A percentile compares a stretch with the other conserved stretches of the same genome.
phyloP scores from a whole-genome alignment of 2,329 filamentous ascomycete genomes.

The Cercospora sesami region DNA sequence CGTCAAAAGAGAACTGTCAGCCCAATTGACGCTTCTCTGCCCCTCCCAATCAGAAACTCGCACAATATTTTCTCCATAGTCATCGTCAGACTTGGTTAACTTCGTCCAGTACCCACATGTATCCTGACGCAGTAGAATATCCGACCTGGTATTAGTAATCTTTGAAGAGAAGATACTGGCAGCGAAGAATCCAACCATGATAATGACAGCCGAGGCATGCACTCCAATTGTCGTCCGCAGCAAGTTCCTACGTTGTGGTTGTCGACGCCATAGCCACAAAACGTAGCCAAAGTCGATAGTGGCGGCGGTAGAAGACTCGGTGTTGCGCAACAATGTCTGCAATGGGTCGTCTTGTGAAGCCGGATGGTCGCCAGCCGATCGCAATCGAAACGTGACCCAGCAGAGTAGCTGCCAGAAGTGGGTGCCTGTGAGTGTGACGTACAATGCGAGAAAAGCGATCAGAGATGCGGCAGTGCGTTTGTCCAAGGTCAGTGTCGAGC shows the following conservation, averaged over 20 bases:
- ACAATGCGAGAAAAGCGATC: constrained; percentile 15
- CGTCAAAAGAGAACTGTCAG: constrained; percentile 8
- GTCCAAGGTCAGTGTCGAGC: constrained; percentile 14
- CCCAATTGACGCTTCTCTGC: constrained; percentile 8
- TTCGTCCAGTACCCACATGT: not conserved
- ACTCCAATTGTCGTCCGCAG: not conserved
- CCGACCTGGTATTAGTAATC: constrained; percentile 9
- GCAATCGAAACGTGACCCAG: constrained; percentile 9
- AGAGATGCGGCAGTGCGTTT: constrained; percentile 11
- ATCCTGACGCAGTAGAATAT: not conserved
- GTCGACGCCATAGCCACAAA: not conserved
- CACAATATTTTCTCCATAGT: constrained; percentile 5
- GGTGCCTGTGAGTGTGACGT: constrained; percentile 7
- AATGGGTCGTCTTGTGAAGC: constrained; percentile 1
- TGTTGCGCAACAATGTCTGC: constrained; percentile 8
- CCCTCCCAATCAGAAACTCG: constrained; percentile 9
- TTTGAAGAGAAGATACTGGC: constrained; percentile 10
- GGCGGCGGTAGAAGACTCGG: not conserved
- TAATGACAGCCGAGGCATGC: not conserved
- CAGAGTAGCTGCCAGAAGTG: constrained; percentile 13
- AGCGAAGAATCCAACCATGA: constrained; percentile 4
- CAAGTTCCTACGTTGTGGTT: not conserved
- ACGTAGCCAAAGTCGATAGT: constrained; percentile 2
- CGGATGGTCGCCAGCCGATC: not conserved
- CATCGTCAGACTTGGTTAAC: not conserved